These are phyloP conservation scores for Prunella vulgaris DNA, from an alignment of 257 asterid species.

Conservation along the genomic window DNA sequence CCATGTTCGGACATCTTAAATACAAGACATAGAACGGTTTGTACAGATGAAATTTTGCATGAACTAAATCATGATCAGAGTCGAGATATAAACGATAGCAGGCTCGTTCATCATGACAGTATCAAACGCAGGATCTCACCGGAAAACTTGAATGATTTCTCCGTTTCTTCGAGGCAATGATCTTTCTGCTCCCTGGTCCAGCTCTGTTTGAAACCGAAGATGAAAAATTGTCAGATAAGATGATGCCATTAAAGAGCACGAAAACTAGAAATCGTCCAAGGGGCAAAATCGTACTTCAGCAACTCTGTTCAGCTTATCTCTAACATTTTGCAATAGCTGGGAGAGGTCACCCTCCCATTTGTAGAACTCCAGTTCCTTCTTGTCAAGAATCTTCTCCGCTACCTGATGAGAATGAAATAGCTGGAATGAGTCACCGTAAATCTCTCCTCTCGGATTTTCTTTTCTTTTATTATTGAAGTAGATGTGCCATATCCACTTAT, in stretches of 20 bases:
- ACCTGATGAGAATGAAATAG: conserved; percentile 39
- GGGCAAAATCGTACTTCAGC: conserved; percentile 50
- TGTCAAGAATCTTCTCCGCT: conserved; percentile 59
- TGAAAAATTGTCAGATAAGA: not conserved
- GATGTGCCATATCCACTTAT: not conserved
- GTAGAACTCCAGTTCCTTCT: conserved; percentile 86
- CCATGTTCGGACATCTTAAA: not conserved
- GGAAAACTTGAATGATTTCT: conserved; percentile 90
- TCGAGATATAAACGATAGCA: not conserved
- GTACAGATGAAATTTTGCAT: not conserved
- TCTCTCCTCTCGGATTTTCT: not conserved
- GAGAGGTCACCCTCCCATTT: conserved; percentile 88
- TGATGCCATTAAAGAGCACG: not conserved
- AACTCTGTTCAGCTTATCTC: conserved; percentile 74
- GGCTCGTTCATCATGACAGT: conserved; percentile 33
- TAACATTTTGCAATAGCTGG: conserved; percentile 74
- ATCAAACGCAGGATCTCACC: conserved; percentile 81
- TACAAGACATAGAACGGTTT: not conserved
- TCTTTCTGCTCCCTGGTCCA: conserved; percentile 92
- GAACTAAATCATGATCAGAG: not conserved
- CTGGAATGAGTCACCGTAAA: not conserved
- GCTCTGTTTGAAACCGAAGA: conserved; percentile 30
- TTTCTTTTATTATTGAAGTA: not conserved
- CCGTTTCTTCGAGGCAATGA: conserved; percentile 87
- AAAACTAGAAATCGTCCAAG: not conserved